phyloP scores from a whole-genome alignment of 768 basidiomycete species.

The Russula dissimulans region DNA sequence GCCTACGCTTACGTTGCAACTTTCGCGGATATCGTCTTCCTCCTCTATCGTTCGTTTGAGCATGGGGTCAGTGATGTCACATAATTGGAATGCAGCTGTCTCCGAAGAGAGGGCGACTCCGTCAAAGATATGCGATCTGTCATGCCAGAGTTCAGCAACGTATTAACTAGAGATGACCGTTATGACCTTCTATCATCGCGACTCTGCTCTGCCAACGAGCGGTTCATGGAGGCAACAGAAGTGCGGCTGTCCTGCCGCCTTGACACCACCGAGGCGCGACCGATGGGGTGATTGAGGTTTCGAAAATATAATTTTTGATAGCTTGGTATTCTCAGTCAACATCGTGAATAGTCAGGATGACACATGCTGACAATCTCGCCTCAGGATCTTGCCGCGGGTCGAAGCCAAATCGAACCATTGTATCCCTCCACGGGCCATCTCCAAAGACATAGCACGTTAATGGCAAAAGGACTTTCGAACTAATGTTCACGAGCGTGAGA shows the following conservation, averaged over 20 bases:
- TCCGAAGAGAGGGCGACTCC: constrained; percentile 72
- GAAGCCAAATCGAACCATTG: constrained; percentile 76
- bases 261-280: constrained; percentile 64
- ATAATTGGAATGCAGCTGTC: constrained; percentile 88
- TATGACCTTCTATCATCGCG: constrained; percentile 20
- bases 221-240: constrained; percentile 21
- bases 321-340: constrained; percentile 26
- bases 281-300: constrained; percentile 74
- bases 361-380: constrained; percentile 59
- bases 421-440: constrained; percentile 93
- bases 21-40: constrained; percentile 55
- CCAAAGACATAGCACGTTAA: constrained; percentile 80
- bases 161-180: constrained; percentile 4
- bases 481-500: constrained; percentile 25
- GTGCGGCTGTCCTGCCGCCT: constrained; percentile 48
- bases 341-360: not conserved
- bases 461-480: constrained; percentile 75
- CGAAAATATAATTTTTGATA: constrained; percentile 91
- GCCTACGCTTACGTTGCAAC: constrained; percentile 59
- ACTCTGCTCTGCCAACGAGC: constrained; percentile 30
- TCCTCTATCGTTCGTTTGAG: constrained; percentile 73
- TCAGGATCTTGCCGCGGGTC: constrained; percentile 72
- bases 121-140: constrained; percentile 77
- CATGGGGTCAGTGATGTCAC: constrained; percentile 85
- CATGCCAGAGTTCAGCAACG: not conserved